Conservation (phyloP, 73 alveolate species). For the Durusdinium trenchii region DNA sequence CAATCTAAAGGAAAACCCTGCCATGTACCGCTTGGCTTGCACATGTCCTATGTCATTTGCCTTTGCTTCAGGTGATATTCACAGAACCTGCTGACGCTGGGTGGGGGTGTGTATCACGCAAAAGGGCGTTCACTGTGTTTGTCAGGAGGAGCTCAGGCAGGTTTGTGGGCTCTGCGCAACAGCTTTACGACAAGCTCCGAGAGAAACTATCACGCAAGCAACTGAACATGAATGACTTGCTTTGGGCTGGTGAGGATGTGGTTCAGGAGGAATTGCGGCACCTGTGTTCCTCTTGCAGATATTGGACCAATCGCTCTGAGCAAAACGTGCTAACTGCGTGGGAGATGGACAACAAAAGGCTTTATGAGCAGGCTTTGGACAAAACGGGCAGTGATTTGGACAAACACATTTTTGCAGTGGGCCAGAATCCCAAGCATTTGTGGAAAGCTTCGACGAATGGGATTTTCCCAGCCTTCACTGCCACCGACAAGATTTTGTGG, state of each 20-base stretch:
- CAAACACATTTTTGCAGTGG: background rate
- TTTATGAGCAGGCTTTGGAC: background rate
- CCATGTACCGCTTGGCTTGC: too few species aligned
- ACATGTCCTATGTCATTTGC: too few species aligned
- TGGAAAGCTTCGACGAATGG: background rate
- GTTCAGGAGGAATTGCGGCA: background rate
- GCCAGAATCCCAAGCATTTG: background rate
- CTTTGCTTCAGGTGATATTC: background rate
- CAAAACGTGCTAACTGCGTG: background rate
- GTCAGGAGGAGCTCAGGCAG: background rate
- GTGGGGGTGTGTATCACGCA: background rate
- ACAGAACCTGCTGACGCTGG: background rate
- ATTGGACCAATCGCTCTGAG: background rate
- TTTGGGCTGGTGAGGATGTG: background rate
- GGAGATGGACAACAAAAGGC: background rate
- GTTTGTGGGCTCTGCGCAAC: background rate
- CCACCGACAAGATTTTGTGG: background rate
- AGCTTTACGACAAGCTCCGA: background rate
- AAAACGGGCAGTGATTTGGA: background rate
- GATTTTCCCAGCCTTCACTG: background rate
- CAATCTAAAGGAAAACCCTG: too few species aligned
- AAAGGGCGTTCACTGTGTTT: background rate
- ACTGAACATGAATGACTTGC: background rate
- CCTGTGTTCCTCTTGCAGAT: background rate
- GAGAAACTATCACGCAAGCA: background rate